Evolutionary conservation across 2,329 filamentous ascomycete genomes (phyloP), one percentile per base, ranked within the genome.

Genomic region (Dichotomopilus funicola): DNA sequence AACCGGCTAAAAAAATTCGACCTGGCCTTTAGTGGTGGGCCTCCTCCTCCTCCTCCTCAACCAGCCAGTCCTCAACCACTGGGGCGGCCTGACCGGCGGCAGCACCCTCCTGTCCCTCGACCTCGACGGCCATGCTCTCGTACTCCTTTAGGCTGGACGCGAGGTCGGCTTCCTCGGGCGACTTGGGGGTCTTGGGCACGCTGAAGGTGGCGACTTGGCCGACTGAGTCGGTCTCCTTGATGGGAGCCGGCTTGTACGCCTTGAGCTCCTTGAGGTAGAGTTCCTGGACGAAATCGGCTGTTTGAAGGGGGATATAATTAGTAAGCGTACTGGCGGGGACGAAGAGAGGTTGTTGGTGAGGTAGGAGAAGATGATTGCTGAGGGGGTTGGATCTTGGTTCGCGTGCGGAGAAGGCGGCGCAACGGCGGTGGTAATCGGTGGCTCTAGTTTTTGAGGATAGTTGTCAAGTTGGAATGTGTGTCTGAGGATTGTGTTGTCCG

Each of bases 201-300:
- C 72, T 70, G 80, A 97, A 99, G 73, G 85, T 89, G 73, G 94
- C 88, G 67, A 97, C 94, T 67, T 95, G 88, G 71, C 89, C 91
- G 66, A 92, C 87, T 70, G 91, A 79, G 70, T 97, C 94, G 67
- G 83, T 83, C 62, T 90, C 81, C 81, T 96, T 96, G 77, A 92
- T 72, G 64, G 84, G 78, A 55, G 88, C 79, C 62, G 86, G 78
- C 83, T 97, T 97, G 87, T 96, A 97, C 75, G 85, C 83, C 78
- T 92, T 94, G 71, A 99, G 85, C 77, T 97, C 91, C 74, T 87
- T 88, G 67, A 99, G 85, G 82, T 99, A 99, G 71, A 99, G 83
- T 73, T 97, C 92, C 78, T 97, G 94, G 67, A 99, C 89, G 69
- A 96, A 85, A 75, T 99, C 94, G 84, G 89, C 94, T 97, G 71